Evolutionary conservation across 2,329 filamentous ascomycete species (phyloP), one percentile per base, ranked within the genome.

Genomic region (Fusarium sp.): DNA sequence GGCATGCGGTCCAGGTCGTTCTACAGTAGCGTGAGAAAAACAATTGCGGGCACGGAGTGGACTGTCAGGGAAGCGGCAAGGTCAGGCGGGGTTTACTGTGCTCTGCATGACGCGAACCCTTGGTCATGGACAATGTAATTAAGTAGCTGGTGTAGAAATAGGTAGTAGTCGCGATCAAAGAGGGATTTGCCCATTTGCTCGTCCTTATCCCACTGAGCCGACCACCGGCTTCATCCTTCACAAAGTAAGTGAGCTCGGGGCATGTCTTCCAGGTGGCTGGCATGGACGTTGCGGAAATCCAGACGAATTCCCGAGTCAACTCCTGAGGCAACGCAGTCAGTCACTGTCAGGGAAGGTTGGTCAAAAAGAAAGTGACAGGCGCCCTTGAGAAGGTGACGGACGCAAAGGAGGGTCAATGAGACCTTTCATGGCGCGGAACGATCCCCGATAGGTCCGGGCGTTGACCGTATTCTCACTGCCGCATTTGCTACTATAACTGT

Each of bases 41-140:
- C 52, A n/a, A 33, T 68, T 13, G 20, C 62, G 16, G 50, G 62
- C 6, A 22, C 16, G 1, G 37, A 65, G 29, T 71, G 52, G 62
- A 13, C 62, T 11, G 16, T 68, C 11, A 16, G 22, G 20, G 50
- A 64, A 7, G 65, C 33, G 16, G 62, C 58, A 10, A 45, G 41
- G 16, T 71, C 58, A 22, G 58, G 69, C 16, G 27, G 18, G 31
- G 62, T 71, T 29, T 68, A 60, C 27, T 59, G 33, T 35, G 11
- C 58, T 5, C 43, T 68, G 11, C 27, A 59, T 22, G n/a, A 63
- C 18, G 65, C 62, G 24, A 71, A 22, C 24, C 69, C 58, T 13
- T 68, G 41, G 65, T 71, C 41, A 16, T 71, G 48, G 65, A 48
- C 22, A 14, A 52, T 71, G 48, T 71, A 48, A 50, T 20, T 48